Percentiles rank a stretch among this genome's conserved stretches.
phyloP scores from a whole-genome alignment of 306 rosid species.

The Canavalia gladiata region DNA sequence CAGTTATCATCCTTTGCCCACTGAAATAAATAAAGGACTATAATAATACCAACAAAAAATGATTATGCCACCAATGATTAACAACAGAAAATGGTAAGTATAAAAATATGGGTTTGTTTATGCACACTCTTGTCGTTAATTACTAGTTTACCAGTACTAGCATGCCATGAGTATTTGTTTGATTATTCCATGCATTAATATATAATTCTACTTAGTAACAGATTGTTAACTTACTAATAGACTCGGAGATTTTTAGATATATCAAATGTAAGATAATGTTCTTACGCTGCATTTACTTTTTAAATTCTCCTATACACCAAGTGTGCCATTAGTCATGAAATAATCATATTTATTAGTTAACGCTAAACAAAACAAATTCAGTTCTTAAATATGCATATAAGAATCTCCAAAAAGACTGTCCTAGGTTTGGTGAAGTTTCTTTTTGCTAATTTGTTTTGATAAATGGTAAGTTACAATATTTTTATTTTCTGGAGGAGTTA shows the following conservation, averaged over 20 bases:
- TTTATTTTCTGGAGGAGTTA: not conserved
- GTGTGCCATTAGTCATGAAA: not conserved
- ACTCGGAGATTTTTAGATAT: not conserved
- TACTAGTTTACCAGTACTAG: not conserved
- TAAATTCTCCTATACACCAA: not conserved
- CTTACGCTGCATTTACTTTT: not conserved
- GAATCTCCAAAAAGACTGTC: not conserved
- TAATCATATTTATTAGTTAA: not conserved
- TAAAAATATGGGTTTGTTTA: constrained; percentile 1
- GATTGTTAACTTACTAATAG: not conserved
- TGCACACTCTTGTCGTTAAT: not conserved
- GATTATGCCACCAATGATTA: constrained; percentile 23
- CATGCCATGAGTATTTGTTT: not conserved
- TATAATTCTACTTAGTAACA: not conserved
- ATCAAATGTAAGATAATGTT: not conserved
- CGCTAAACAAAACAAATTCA: not conserved
- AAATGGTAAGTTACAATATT: not conserved
- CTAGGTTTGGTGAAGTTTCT: not conserved
- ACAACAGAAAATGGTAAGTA: constrained; percentile 18
- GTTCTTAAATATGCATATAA: not conserved
- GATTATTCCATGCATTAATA: not conserved
- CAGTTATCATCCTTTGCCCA: constrained; percentile 38
- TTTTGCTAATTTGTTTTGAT: not conserved
- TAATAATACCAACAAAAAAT: constrained; percentile 10
- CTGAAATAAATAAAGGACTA: constrained; percentile 10